Conservation (phyloP, 331 rosid species). For the Phaseolus coccineus region DNA sequence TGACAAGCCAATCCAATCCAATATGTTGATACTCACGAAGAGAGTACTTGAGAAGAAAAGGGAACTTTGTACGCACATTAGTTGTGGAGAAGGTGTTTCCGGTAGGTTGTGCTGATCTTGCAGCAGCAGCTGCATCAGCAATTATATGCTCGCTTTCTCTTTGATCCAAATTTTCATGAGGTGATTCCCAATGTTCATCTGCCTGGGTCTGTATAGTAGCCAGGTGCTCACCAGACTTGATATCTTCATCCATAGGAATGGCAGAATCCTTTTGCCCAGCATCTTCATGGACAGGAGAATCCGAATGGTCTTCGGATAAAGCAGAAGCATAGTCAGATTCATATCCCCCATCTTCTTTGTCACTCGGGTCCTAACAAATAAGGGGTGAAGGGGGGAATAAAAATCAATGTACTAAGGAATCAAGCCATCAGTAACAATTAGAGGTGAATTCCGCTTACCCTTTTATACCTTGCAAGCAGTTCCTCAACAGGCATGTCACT, state of each 20-base stretch:
- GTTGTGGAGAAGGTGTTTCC: conserved; percentile 98
- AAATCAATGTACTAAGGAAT: conserved; percentile 31
- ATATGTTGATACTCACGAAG: conserved; percentile 98
- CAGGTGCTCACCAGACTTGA: conserved; percentile 56
- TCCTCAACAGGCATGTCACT: conserved; percentile 89
- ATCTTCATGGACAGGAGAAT: conserved; percentile 63
- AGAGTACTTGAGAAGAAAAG: conserved; percentile 89
- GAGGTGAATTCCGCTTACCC: conserved; percentile 64
- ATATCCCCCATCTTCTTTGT: conserved; percentile 57
- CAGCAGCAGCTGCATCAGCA: conserved; percentile 99
- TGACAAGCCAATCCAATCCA: conserved; percentile 99
- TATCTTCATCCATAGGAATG: conserved; percentile 60
- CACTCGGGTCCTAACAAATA: conserved; percentile 57
- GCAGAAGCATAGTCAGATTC: conserved; percentile 76
- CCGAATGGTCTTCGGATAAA: conserved; percentile 61
- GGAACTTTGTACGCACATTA: conserved; percentile 90
- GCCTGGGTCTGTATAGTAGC: conserved; percentile 49
- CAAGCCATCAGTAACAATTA: conserved; percentile 44
- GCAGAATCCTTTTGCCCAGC: conserved; percentile 50
- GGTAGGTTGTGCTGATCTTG: conserved; percentile 96
- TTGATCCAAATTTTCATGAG: conserved; percentile 55
- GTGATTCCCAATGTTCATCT: conserved; percentile 58
- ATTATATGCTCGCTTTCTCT: conserved; percentile 78
- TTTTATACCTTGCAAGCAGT: conserved; percentile 91
- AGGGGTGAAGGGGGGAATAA: not conserved